Conservation (phyloP, 192 early-diverging fungal species). For the Cetraspora pellucida region DNA sequence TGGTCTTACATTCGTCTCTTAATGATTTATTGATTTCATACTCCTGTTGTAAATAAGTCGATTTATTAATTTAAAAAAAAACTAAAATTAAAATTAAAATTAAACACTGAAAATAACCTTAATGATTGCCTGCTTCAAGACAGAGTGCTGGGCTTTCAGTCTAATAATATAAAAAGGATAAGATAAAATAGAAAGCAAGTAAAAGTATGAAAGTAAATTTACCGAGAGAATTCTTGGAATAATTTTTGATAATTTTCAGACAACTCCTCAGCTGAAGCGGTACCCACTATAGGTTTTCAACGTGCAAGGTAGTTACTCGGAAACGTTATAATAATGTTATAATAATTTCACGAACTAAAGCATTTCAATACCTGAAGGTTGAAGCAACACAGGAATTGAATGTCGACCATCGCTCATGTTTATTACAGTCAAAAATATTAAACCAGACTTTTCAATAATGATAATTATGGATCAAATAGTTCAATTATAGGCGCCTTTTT, state of each 20-base stretch:
- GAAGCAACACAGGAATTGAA: not conserved
- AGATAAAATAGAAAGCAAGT: not conserved
- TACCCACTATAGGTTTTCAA: slow-evolving; percentile 5
- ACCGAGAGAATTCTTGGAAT: slow-evolving; percentile 60
- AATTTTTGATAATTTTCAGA: slow-evolving; percentile 58
- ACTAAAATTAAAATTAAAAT: not conserved
- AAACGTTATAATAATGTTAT: not conserved
- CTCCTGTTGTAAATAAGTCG: slow-evolving; percentile 45
- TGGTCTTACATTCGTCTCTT: slow-evolving; percentile 55
- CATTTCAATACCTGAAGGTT: not conserved
- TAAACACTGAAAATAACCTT: slow-evolving; percentile 44
- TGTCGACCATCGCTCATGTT: not conserved
- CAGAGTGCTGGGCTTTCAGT: slow-evolving; percentile 61
- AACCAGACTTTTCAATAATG: too few species aligned
- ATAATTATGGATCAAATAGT: too few species aligned
- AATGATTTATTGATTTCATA: slow-evolving; percentile 53
- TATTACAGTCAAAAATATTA: too few species aligned
- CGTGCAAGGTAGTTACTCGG: not conserved
- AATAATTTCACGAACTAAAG: not conserved
- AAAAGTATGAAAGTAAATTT: not conserved
- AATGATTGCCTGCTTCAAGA: slow-evolving; percentile 59
- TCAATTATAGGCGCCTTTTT: too few species aligned
- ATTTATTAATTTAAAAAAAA: not conserved
- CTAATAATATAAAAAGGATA: slow-evolving; percentile 25
- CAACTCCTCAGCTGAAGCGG: slow-evolving; percentile 50